Conservation (phyloP, 1,139 yeast genomes). For the Taphrina betulina region DNA sequence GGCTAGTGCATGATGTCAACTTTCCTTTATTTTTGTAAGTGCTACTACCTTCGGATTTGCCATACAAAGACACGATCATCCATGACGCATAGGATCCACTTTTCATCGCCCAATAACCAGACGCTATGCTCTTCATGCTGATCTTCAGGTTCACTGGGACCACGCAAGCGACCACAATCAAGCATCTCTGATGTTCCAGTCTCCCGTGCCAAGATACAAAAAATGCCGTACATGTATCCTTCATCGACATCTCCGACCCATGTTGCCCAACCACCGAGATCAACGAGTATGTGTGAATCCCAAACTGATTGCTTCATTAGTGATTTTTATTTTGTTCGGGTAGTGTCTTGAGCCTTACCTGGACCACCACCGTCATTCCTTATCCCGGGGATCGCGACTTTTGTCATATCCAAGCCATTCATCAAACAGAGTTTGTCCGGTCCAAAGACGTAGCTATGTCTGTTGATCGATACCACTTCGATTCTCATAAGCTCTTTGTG, state of each 20-base stretch:
- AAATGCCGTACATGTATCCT: slow-evolving; percentile 9
- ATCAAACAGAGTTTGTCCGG: slow-evolving; percentile 3
- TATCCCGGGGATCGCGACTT: slow-evolving; percentile 7
- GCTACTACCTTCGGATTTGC: background rate
- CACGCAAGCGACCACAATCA: slow-evolving; percentile 22
- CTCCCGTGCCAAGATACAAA: slow-evolving; percentile 8
- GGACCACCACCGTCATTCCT: slow-evolving; percentile 4
- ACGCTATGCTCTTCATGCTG: slow-evolving; percentile 11
- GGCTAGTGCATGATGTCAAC: too few species aligned
- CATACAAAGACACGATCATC: slow-evolving; percentile 13
- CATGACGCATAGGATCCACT: slow-evolving; percentile 14
- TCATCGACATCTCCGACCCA: slow-evolving; percentile 21
- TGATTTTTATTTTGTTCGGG: background rate
- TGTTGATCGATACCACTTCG: slow-evolving; percentile 9
- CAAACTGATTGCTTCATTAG: background rate
- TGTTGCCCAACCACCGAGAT: slow-evolving; percentile 17
- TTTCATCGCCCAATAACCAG: background rate
- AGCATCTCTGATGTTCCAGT: background rate
- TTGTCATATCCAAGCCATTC: slow-evolving; percentile 9
- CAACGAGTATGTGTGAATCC: slow-evolving; percentile 11
- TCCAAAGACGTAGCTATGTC: slow-evolving; percentile 11
- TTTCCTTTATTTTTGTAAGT: too few species aligned
- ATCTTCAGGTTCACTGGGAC: slow-evolving; percentile 20
- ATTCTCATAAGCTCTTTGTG: background rate
- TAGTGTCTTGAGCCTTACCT: background rate